Evolutionary conservation across 345 rosid species (phyloP), one percentile per base, ranked within the genome.

Genomic region (Mercurialis annua): DNA sequence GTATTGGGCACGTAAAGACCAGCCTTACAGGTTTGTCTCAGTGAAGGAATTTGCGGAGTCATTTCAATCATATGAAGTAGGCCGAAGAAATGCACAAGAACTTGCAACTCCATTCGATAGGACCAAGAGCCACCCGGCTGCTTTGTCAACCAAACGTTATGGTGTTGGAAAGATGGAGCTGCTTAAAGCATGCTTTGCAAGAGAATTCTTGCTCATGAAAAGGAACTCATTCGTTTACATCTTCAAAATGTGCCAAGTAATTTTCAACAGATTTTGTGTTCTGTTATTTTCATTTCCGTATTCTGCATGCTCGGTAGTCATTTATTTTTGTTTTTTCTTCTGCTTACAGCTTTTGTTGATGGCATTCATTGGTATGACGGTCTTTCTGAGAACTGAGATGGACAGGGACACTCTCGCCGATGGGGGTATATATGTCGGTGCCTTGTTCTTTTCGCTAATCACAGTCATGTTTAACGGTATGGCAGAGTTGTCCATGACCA

Each of bases 401-500:
- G 47, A 71, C 36, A 76, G 64, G 52, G 72, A 36, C 21, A 53
- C 81, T 5, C 48, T 73, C 10, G 60, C 10, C 0, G 85, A 81
- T 77, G 98, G 98, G 58, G 70, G 47, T 43, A 53, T 86, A 34
- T 90, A 72, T 56, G 33, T 62, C 1, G 97, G 98, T 18, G 89
- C 93, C 65, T 70, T 83, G 72, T 90, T 90, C 84, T 88, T 84
- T 65, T 6, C 80, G 34, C 65, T 84, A 21, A 49, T 65, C 69
- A 74, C 66, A 66, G 47, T 85, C 64, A 83, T 83, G 93, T 88
- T 90, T 59, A 85, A 82, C 54, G 90, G 98, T 33, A 74, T 81
- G 84, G 48, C 93, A 0, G 97, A 92, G 79, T 59, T 92, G 34
- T 81, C 92, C 46, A 81, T 92, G 89, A 84, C 95, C 53, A 82